phyloP scores from a whole-genome alignment of 179 eudicot genomes.

The Pouteria campechiana region DNA sequence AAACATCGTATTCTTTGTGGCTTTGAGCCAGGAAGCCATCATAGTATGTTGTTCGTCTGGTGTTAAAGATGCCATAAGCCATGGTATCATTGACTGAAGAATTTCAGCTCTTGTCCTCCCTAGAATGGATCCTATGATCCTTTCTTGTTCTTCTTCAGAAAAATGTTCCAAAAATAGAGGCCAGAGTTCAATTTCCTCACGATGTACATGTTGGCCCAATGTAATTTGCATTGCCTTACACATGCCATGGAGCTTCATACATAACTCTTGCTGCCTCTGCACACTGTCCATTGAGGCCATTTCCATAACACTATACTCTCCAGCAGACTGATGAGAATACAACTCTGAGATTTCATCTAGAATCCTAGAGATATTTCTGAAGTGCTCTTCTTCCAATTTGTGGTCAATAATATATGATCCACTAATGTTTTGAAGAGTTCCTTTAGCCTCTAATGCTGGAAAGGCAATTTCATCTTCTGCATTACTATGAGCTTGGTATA shows the following conservation, averaged over 20 bases:
- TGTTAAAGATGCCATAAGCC: conserved; percentile 67
- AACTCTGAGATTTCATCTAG: conserved; percentile 41
- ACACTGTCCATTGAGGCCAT: conserved; percentile 12
- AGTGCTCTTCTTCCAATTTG: conserved; percentile 49
- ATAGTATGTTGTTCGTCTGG: conserved; percentile 60
- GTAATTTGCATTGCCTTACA: conserved; percentile 56
- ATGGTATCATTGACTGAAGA: conserved; percentile 75
- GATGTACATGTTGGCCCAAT: conserved; percentile 57
- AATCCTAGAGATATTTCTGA: conserved; percentile 46
- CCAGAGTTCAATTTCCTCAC: conserved; percentile 85
- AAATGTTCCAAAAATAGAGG: conserved; percentile 61
- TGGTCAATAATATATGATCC: conserved; percentile 76
- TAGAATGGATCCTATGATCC: conserved; percentile 69
- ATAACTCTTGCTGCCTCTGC: conserved; percentile 30
- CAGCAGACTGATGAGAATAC: conserved; percentile 13
- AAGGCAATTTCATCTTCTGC: conserved; percentile 85
- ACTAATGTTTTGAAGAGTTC: conserved; percentile 50
- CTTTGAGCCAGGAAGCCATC: conserved; percentile 63
- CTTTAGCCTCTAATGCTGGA: conserved; percentile 82
- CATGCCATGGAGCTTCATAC: conserved; percentile 51
- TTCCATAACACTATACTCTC: too few species aligned
- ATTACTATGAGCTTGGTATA: conserved; percentile 70
- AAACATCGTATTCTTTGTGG: conserved; percentile 68
- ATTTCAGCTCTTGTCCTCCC: conserved; percentile 75
- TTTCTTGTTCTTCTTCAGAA: conserved; percentile 77